Percentiles rank a stretch among this genome's conserved stretches.
phyloP scores from a whole-genome alignment of 495 filamentous ascomycete genomes.

The Hypoxylon fuscum region DNA sequence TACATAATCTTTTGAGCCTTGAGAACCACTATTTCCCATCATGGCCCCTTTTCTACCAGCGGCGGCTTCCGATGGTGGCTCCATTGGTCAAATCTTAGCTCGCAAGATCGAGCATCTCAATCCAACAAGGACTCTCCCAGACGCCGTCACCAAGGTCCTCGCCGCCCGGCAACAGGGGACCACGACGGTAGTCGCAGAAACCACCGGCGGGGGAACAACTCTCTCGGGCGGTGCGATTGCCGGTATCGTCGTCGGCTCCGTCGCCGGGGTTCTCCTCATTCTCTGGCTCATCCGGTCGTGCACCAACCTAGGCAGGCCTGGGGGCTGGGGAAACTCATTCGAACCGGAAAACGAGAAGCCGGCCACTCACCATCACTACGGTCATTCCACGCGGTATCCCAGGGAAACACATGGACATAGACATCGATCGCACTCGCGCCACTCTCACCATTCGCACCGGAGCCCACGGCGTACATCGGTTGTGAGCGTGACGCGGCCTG shows the following conservation, averaged over 20 bases:
- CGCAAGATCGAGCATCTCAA: slow-evolving; percentile 23
- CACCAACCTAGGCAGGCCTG: slow-evolving; percentile 48
- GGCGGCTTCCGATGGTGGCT: slow-evolving; percentile 4
- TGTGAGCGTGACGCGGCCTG: slow-evolving; percentile 38
- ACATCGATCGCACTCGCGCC: slow-evolving; percentile 37
- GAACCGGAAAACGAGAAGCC: slow-evolving; percentile 43
- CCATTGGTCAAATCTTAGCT: slow-evolving; percentile 14
- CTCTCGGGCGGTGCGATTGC: slow-evolving; percentile 65
- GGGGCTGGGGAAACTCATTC: slow-evolving; percentile 30
- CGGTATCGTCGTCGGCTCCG: slow-evolving; percentile 68
- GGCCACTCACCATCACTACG: slow-evolving; percentile 20
- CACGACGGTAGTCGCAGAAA: slow-evolving; percentile 34
- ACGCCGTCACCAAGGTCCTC: slow-evolving; percentile 31
- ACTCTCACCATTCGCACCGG: slow-evolving; percentile 37
- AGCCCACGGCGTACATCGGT: slow-evolving; percentile 35
- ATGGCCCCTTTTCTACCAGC: slow-evolving; percentile 35
- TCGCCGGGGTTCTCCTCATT: slow-evolving; percentile 63
- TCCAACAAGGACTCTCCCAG: slow-evolving; percentile 34
- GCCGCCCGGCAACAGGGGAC: slow-evolving; percentile 32
- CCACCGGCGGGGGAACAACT: slow-evolving; percentile 47
- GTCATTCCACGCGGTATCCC: slow-evolving; percentile 25
- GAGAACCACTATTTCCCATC: slow-evolving; percentile 7
- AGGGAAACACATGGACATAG: slow-evolving; percentile 28
- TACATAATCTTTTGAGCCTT: slow-evolving; percentile 3
- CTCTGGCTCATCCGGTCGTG: slow-evolving; percentile 61